Percentiles rank a stretch among this genome's conserved stretches.
Evolutionary conservation across 495 filamentous ascomycete genomes (phyloP).

Genomic region (Tetracladium setigerum): DNA sequence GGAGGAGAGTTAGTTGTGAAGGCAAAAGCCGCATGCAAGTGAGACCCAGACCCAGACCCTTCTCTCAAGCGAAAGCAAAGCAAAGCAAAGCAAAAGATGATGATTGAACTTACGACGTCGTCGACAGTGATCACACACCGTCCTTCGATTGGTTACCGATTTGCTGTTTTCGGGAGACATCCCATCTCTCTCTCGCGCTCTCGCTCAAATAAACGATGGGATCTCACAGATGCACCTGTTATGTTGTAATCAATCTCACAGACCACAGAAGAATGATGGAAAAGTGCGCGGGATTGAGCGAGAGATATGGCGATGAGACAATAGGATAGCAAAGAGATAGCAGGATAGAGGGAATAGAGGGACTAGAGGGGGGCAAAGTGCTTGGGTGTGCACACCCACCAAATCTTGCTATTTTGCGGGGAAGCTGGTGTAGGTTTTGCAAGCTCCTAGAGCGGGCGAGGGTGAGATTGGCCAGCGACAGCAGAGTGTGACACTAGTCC

Average conservation of each 20-base stretch:
- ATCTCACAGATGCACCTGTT: neutral
- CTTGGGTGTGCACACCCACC: too few relatives aligned
- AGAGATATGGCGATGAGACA: slow-evolving; percentile 21
- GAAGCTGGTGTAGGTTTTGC: too few relatives aligned
- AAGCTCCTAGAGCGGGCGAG: too few relatives aligned
- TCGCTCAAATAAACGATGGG: slow-evolving; percentile 3
- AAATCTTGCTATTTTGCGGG: too few relatives aligned
- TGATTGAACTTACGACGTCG: slow-evolving; percentile 24
- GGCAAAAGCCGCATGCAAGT: too few relatives aligned
- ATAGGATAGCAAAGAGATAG: too few relatives aligned
- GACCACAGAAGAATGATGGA: neutral
- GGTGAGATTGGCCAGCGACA: too few relatives aligned
- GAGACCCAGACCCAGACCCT: too few relatives aligned
- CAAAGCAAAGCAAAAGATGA: neutral
- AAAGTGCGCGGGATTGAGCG: slow-evolving; percentile 14
- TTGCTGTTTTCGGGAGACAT: slow-evolving; percentile 17
- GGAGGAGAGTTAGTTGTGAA: neutral
- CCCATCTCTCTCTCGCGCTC: slow-evolving; percentile 5
- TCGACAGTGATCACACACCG: slow-evolving; percentile 28
- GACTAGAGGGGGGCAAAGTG: too few relatives aligned
- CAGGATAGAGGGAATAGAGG: too few relatives aligned
- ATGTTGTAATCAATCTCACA: neutral
- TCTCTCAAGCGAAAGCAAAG: too few relatives aligned
- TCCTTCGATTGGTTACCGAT: slow-evolving; percentile 12
- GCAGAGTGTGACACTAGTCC: too few relatives aligned